Percentiles rank a stretch among this genome's conserved stretches.
Conservation (phyloP, 140 eudicot genomes). For the Flaveria floridana region DNA sequence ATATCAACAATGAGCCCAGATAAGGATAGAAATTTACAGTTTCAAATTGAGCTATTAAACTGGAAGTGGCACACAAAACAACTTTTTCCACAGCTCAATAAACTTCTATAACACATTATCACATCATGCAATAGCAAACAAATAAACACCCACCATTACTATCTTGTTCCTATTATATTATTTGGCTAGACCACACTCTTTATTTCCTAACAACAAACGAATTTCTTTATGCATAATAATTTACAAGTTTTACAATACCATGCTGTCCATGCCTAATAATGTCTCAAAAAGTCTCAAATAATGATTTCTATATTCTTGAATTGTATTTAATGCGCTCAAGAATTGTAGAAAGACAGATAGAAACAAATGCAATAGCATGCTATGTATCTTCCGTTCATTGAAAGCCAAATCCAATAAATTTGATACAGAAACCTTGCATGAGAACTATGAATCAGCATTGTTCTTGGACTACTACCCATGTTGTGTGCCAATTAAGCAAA, state of each 20-base stretch:
- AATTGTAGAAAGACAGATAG: neutral
- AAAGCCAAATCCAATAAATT: constrained; percentile 7
- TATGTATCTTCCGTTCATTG: neutral
- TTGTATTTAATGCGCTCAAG: neutral
- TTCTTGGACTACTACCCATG: neutral
- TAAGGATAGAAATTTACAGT: neutral
- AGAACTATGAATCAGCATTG: neutral
- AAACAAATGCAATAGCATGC: neutral
- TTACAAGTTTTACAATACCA: neutral
- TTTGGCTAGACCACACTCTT: neutral
- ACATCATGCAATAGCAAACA: neutral
- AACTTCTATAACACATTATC: neutral
- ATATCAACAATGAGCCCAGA: neutral
- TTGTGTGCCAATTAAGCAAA: constrained; percentile 10
- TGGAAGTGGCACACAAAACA: neutral
- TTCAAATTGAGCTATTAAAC: neutral
- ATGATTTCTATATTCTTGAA: neutral
- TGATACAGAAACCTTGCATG: neutral
- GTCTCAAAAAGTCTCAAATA: neutral
- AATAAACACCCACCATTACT: neutral
- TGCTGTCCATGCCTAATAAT: neutral
- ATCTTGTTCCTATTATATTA: neutral
- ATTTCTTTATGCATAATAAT: neutral
- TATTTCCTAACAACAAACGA: neutral
- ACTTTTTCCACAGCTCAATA: neutral